Percentiles rank a stretch among this genome's conserved stretches.
Conservation (phyloP, 768 basidiomycete genomes). For the Fomitopsis pulvina region DNA sequence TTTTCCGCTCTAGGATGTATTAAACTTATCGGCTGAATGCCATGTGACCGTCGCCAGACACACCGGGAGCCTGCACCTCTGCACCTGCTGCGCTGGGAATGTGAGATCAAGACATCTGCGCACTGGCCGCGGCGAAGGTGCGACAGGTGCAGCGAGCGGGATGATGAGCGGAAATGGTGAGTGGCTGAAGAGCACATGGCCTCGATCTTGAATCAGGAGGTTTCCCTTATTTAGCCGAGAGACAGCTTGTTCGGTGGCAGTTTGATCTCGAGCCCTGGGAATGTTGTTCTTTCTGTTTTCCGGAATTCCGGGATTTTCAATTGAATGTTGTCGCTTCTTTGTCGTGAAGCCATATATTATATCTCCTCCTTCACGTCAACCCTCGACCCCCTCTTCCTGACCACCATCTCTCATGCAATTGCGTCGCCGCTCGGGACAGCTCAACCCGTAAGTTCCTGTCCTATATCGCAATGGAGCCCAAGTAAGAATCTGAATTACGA, state of each 20-base stretch:
- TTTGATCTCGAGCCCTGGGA: conserved; percentile 22
- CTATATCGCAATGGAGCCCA: too few species aligned
- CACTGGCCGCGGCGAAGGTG: background rate
- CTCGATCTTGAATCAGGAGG: conserved; percentile 13
- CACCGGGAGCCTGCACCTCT: too few species aligned
- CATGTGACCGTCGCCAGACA: background rate
- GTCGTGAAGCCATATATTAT: conserved; percentile 20
- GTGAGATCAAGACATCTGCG: background rate
- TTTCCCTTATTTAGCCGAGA: conserved; percentile 13
- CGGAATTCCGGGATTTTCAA: conserved; percentile 23
- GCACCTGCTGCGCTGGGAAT: too few species aligned
- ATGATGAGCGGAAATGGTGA: background rate
- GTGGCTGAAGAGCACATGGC: conserved; percentile 10
- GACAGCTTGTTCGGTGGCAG: conserved; percentile 11
- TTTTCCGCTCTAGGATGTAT: background rate
- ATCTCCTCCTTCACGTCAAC: conserved; percentile 19
- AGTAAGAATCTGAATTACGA: conserved; percentile 8
- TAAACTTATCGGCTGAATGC: background rate
- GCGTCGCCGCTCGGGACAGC: too few species aligned
- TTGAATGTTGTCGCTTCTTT: conserved; percentile 26
- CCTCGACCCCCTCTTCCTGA: conserved; percentile 7
- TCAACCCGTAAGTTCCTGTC: too few species aligned
- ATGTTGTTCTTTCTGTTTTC: conserved; percentile 25
- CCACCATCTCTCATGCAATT: conserved; percentile 4
- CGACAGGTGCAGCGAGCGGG: background rate